These are phyloP conservation scores for Emergomyces africanus DNA, from an alignment of 2,329 filamentous ascomycete genomes.

Conservation along the genomic window DNA sequence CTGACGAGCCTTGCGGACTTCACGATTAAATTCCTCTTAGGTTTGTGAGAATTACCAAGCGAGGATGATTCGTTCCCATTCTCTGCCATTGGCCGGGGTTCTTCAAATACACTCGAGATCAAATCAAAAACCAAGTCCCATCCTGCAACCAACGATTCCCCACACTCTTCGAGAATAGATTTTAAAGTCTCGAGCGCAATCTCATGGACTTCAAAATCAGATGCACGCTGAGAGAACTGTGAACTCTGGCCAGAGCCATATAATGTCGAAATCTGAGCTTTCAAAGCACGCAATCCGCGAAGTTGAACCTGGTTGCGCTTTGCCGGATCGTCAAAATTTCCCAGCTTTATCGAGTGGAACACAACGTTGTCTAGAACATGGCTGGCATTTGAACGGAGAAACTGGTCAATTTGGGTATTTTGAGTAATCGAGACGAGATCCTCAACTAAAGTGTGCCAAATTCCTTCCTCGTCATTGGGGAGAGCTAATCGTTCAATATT, in stretches of 20 bases:
- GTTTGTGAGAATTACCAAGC: slow-evolving; percentile 1
- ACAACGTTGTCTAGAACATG: slow-evolving; percentile 44
- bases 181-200: slow-evolving; percentile 69
- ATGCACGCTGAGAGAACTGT: slow-evolving; percentile 47
- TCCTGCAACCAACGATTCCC: slow-evolving; percentile 67
- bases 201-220: slow-evolving; percentile 68
- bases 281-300: slow-evolving; percentile 56
- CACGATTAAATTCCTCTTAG: slow-evolving; percentile 13
- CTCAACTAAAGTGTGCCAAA: slow-evolving; percentile 58
- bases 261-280: slow-evolving; percentile 47
- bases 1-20: slow-evolving; percentile 63
- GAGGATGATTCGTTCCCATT: slow-evolving; percentile 15
- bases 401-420: slow-evolving; percentile 25
- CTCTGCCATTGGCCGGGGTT: slow-evolving; percentile 23
- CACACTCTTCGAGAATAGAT: slow-evolving; percentile 73
- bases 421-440: slow-evolving; percentile 38
- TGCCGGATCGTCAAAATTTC: slow-evolving; percentile 27
- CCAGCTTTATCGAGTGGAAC: slow-evolving; percentile 31
- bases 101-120: slow-evolving; percentile 66
- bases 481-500: slow-evolving; percentile 63
- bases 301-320: slow-evolving; percentile 52
- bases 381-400: slow-evolving; percentile 40
- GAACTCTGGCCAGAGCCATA: slow-evolving; percentile 41
- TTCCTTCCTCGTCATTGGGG: slow-evolving; percentile 53
- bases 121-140: slow-evolving; percentile 82